These are phyloP conservation scores for Phycomyces blakesleeanus DNA, from an alignment of 192 early-diverging fungal genomes.

Conservation along the genomic window DNA sequence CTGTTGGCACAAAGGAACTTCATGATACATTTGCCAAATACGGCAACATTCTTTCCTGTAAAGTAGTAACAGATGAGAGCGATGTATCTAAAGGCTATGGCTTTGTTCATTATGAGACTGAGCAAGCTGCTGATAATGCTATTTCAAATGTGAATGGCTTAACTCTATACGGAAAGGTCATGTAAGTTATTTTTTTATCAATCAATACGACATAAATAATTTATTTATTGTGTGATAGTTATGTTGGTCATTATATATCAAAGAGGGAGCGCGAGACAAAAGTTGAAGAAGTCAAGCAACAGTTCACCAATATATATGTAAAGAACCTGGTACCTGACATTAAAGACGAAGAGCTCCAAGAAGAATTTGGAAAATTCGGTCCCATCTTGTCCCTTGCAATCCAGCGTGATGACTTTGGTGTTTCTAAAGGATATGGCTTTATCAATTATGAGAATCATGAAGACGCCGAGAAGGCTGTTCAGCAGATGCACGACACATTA, in stretches of 20 bases:
- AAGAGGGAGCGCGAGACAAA: constrained; percentile 70
- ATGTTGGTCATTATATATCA: constrained; percentile 76
- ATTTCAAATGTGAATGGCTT: constrained; percentile 88
- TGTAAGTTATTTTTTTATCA: constrained; percentile 37
- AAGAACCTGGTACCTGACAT: constrained; percentile 79
- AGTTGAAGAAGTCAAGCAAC: constrained; percentile 62
- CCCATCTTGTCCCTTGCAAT: constrained; percentile 69
- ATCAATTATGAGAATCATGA: constrained; percentile 83
- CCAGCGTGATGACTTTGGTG: constrained; percentile 66
- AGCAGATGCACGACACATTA: constrained; percentile 81
- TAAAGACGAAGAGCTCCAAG: constrained; percentile 60
- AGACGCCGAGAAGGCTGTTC: constrained; percentile 70
- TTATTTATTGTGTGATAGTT: constrained; percentile 23
- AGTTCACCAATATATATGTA: constrained; percentile 90
- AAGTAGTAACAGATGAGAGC: constrained; percentile 65
- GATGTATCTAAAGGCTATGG: constrained; percentile 78
- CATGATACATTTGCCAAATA: constrained; percentile 90
- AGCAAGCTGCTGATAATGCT: constrained; percentile 74
- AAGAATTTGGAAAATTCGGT: constrained; percentile 69
- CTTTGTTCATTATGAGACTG: constrained; percentile 87
- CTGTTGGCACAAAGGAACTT: constrained; percentile 87
- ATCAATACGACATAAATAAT: neutral
- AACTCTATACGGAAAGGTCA: constrained; percentile 83
- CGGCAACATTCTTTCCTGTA: constrained; percentile 82
- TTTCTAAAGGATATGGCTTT: constrained; percentile 83